These are phyloP conservation scores for Spongispora temasekensis DNA, from an alignment of 1,284 basidiomycete genomes.

Conservation along the genomic window DNA sequence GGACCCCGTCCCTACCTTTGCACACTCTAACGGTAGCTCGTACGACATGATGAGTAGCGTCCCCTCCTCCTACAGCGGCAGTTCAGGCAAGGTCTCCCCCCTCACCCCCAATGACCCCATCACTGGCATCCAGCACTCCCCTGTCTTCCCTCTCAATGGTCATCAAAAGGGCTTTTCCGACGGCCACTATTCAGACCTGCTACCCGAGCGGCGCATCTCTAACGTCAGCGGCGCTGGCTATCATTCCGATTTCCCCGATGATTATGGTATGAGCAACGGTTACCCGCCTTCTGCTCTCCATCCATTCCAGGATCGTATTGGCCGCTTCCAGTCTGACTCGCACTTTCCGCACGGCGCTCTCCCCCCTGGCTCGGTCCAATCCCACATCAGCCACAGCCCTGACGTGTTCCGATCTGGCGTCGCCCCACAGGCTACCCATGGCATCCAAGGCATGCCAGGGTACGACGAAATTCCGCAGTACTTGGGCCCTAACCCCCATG, in stretches of 20 bases:
- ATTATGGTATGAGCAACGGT: slow-evolving; percentile 55
- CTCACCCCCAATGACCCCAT: slow-evolving; percentile 68
- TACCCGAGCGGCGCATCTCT: slow-evolving; percentile 59
- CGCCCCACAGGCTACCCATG: slow-evolving; percentile 66
- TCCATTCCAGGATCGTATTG: slow-evolving; percentile 58
- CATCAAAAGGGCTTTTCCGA: slow-evolving; percentile 57
- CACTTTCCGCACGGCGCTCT: slow-evolving; percentile 47
- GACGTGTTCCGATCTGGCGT: slow-evolving; percentile 63
- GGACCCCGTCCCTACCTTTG: slow-evolving; percentile 60
- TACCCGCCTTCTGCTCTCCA: slow-evolving; percentile 51
- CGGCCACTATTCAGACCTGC: slow-evolving; percentile 52
- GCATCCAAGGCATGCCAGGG: slow-evolving; percentile 47
- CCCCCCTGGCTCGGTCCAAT: slow-evolving; percentile 40
- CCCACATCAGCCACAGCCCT: slow-evolving; percentile 47
- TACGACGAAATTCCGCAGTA: slow-evolving; percentile 63
- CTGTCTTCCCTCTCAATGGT: slow-evolving; percentile 46
- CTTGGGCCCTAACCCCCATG: slow-evolving; percentile 49
- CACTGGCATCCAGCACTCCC: slow-evolving; percentile 52
- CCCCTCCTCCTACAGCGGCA: slow-evolving; percentile 55
- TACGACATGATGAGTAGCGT: slow-evolving; percentile 67
- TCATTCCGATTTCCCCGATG: slow-evolving; percentile 60
- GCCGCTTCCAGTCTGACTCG: slow-evolving; percentile 50
- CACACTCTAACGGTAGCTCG: slow-evolving; percentile 47
- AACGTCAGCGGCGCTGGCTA: slow-evolving; percentile 45
- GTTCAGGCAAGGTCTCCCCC: slow-evolving; percentile 72